phyloP scores from a whole-genome alignment of 441 rosid species.

The Corymbia citriodora region DNA sequence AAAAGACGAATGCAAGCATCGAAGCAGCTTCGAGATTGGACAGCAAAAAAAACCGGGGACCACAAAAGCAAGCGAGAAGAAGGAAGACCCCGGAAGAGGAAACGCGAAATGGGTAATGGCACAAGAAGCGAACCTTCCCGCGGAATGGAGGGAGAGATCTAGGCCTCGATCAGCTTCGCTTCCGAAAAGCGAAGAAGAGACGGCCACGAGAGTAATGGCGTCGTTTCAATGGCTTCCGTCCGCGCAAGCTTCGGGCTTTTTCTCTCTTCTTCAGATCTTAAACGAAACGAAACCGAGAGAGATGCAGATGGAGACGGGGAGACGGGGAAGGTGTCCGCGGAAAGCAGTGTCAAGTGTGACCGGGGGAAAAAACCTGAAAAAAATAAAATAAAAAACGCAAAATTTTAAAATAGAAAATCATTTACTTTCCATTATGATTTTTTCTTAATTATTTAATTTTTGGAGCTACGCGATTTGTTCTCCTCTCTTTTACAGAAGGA shows the following conservation, averaged over 20 bases:
- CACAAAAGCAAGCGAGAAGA: neutral
- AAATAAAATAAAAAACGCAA: neutral
- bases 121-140: neutral
- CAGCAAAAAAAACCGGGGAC: neutral
- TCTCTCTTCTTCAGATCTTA: neutral
- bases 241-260: neutral
- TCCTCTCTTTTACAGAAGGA: neutral
- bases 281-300: neutral
- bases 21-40: neutral
- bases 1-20: neutral
- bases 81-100: neutral
- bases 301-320: neutral
- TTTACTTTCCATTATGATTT: neutral
- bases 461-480: neutral
- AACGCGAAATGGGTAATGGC: neutral
- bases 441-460: neutral
- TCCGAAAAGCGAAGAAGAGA: neutral
- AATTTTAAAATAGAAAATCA: neutral
- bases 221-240: neutral
- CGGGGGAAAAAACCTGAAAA: neutral
- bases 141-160: neutral
- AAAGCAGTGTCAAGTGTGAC: neutral
- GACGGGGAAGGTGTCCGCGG: neutral
- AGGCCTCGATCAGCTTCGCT: neutral
- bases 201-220: conserved; percentile 9